Evolutionary conservation across 2,329 filamentous ascomycete genomes (phyloP), one percentile per base, ranked within the genome.

Genomic region (Aspergillus sp.): DNA sequence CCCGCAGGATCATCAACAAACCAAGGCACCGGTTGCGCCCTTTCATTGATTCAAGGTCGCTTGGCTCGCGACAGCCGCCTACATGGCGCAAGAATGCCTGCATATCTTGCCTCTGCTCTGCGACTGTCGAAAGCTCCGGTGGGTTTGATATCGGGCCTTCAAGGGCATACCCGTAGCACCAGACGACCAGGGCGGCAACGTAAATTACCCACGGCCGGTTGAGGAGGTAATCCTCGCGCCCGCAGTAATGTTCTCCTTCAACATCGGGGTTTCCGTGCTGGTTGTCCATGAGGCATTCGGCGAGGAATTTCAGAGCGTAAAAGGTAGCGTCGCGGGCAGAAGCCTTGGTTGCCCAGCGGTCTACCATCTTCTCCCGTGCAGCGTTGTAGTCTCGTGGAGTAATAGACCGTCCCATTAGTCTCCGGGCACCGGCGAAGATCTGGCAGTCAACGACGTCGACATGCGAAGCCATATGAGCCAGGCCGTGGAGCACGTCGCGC

Each of bases 401-500:
- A 59, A 98, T 96, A 0, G 88, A 87, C 47, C 93, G 87, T 20
- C 95, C 93, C 4, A 98, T 84, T 2, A 97, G 82, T 30, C 93
- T 84, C 65, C 88, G 90, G 1, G 93, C 91, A 8, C 93, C 88
- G 5, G 93, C 95, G 72, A 95, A 97, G 63, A 98, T 96, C 75
- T 98, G 93, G 68, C 92, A 93, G 72, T 98, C 93, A n/a, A 96
- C 90, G 53, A 98, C 91, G 69, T 98, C 93, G 22, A 96, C 92
- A 69, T 98, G 92, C 84, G 96, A 96, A 3, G 92, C 91, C 91
- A 99, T 97, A 73, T 98, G 95, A 0, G 95, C 95, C 12, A 99
- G 80, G 67, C 96, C 91, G 70, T 98, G 93, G 44, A 98, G 80
- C 26, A 96, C 93, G 2, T 89, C 96, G 18, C 91, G 86, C 61